Conservation (phyloP, 1,139 yeast species). For the Petasospora fabianii region DNA sequence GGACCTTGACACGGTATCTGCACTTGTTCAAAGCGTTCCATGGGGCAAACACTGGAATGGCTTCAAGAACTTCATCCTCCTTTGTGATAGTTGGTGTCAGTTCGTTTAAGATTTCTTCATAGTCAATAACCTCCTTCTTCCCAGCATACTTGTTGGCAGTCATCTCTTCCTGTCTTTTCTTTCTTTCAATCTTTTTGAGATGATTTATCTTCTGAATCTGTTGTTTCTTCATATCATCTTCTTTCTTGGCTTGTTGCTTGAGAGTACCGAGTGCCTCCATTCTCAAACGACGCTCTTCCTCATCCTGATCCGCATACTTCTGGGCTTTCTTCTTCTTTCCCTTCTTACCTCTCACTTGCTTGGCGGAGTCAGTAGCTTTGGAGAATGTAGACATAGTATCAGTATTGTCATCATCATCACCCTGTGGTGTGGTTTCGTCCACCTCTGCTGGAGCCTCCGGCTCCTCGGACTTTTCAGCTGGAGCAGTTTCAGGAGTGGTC, state of each 20-base stretch:
- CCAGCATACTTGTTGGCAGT: conserved; percentile 46
- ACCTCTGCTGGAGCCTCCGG: not conserved
- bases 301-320: conserved; percentile 90
- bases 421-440: not conserved
- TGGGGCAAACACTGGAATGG: conserved; percentile 90
- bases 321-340: conserved; percentile 77
- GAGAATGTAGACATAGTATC: conserved; percentile 17
- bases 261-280: conserved; percentile 83
- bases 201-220: conserved; percentile 32
- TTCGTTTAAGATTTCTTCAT: conserved; percentile 33
- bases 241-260: conserved; percentile 41
- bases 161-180: conserved; percentile 47
- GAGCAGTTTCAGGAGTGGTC: not conserved
- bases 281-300: conserved; percentile 70
- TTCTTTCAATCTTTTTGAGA: conserved; percentile 33
- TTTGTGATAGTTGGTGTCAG: conserved; percentile 34
- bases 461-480: not conserved
- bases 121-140: conserved; percentile 30
- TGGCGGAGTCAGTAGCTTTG: conserved; percentile 30
- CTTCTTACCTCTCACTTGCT: conserved; percentile 71
- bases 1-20: conserved; percentile 80
- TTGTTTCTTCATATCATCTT: conserved; percentile 34
- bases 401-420: conserved; percentile 4
- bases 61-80: conserved; percentile 44
- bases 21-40: conserved; percentile 75